A percentile compares a stretch with the other conserved stretches of the same genome.
phyloP scores from a whole-genome alignment of 2,329 filamentous ascomycete species.

The Lecanicillium sp. region DNA sequence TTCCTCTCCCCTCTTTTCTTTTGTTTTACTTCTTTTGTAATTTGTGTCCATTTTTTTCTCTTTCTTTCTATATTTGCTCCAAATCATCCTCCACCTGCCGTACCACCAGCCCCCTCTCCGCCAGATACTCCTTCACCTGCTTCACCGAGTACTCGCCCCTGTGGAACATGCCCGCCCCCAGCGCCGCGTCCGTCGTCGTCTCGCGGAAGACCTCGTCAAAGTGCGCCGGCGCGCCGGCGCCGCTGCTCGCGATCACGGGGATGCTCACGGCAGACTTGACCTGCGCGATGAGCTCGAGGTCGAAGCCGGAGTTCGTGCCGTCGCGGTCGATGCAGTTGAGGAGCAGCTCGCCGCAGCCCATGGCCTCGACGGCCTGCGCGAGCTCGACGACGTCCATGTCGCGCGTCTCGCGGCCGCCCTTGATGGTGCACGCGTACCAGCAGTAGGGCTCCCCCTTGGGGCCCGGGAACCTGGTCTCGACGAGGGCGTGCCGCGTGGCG shows the following conservation, averaged over 20 bases:
- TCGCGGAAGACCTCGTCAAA: conserved; percentile 85
- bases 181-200: conserved; percentile 82
- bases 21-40: no score
- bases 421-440: conserved; percentile 98
- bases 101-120: conserved; percentile 66
- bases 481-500: conserved; percentile 65
- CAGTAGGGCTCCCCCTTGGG: conserved; percentile 73
- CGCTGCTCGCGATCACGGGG: conserved; percentile 91
- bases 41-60: conserved; percentile 12
- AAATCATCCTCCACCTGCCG: conserved; percentile 64
- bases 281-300: conserved; percentile 81
- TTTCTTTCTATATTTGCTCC: conserved; percentile 19
- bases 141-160: conserved; percentile 89
- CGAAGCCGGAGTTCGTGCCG: conserved; percentile 89
- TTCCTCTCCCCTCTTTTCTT: conserved; percentile 6
- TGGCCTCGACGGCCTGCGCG: conserved; percentile 81
- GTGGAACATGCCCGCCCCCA: conserved; percentile 98
- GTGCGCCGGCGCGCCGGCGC: conserved; percentile 80
- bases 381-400: conserved; percentile 91
- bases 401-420: conserved; percentile 88
- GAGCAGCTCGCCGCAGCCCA: conserved; percentile 91
- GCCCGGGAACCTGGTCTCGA: conserved; percentile 64
- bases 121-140: conserved; percentile 83
- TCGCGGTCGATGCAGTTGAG: conserved; percentile 98
- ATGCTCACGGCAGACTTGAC: conserved; percentile 86